A percentile compares a stretch with the other conserved stretches of the same genome.
Evolutionary conservation across 192 early-diverging fungal genomes (phyloP).

Genomic region (Phlyctochytrium planicorne): DNA sequence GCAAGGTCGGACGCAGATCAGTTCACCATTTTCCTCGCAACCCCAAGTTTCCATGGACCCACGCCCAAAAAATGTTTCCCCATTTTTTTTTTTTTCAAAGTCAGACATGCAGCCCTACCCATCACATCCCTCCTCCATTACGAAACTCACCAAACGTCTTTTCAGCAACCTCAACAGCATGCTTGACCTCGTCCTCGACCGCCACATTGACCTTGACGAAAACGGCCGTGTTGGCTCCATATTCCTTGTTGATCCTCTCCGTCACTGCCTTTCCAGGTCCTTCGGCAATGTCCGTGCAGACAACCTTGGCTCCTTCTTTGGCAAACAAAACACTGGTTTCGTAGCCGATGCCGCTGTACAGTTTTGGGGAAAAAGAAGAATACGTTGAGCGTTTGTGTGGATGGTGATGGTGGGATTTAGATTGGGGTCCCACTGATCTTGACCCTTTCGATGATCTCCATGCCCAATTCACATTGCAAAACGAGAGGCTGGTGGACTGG

Average conservation of each 20-base stretch:
- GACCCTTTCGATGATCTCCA: not conserved
- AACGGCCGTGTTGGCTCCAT: conserved; percentile 40
- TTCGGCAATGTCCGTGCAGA: conserved; percentile 76
- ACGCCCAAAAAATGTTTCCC: too few species aligned
- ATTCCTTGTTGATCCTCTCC: conserved; percentile 49
- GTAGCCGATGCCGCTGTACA: conserved; percentile 72
- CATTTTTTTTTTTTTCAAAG: too few species aligned
- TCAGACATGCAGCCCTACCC: too few species aligned
- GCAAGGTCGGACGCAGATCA: not conserved
- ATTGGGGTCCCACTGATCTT: not conserved
- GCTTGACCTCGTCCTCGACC: conserved; percentile 69
- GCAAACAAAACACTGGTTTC: conserved; percentile 75
- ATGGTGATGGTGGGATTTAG: not conserved
- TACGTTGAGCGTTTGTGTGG: not conserved
- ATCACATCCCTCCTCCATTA: conserved; percentile 6
- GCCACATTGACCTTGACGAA: conserved; percentile 69
- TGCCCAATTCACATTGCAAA: not conserved
- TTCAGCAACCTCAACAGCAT: conserved; percentile 64
- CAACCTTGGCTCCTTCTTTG: conserved; percentile 74
- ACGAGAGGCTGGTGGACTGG: not conserved
- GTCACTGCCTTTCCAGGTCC: conserved; percentile 52
- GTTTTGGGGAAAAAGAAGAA: not conserved
- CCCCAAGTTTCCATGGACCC: too few species aligned
- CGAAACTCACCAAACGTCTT: conserved; percentile 59
- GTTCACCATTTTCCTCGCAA: too few species aligned